Conservation (phyloP, 305 asterid genomes). For the Solanum hybrid region DNA sequence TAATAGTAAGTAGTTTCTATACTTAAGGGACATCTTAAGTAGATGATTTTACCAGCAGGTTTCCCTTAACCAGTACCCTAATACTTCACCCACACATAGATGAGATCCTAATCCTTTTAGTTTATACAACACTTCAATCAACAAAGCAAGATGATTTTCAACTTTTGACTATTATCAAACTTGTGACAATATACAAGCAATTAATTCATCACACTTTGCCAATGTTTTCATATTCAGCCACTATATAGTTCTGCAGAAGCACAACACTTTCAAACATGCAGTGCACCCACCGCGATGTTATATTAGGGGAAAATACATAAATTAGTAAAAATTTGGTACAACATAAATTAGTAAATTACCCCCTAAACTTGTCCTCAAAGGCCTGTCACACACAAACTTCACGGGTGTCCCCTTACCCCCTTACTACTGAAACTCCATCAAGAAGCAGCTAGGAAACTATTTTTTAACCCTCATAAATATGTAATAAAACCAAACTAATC, state of each 20-base stretch:
- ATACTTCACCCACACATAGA: neutral
- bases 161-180: neutral
- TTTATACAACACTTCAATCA: neutral
- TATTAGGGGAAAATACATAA: neutral
- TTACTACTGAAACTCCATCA: neutral
- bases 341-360: neutral
- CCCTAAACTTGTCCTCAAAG: neutral
- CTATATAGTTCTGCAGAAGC: neutral
- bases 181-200: neutral
- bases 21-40: neutral
- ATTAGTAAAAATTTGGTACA: neutral
- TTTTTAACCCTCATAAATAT: neutral
- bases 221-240: constrained; percentile 1
- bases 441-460: neutral
- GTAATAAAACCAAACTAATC: neutral
- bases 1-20: neutral
- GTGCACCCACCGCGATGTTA: neutral
- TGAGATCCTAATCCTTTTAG: constrained; percentile 1
- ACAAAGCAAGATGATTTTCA: neutral
- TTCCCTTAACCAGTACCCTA: neutral
- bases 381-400: neutral
- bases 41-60: neutral
- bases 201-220: neutral
- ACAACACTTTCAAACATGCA: neutral
- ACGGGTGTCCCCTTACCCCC: neutral